phyloP scores from a whole-genome alignment of 371 early-diverging fungal genomes.

The Mortierella sp. region DNA sequence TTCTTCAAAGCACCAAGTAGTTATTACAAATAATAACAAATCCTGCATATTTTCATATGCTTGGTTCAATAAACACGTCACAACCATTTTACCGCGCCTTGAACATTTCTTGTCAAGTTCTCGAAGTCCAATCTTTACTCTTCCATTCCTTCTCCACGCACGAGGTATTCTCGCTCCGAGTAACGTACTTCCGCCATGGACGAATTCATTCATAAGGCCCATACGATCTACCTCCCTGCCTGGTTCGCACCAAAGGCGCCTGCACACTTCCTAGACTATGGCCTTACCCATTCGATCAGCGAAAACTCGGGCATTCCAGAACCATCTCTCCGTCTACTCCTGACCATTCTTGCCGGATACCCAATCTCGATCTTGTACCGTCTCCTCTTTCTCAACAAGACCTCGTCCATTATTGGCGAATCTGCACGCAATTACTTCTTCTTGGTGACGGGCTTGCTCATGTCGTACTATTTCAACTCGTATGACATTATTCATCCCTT shows the following conservation, averaged over 20 bases:
- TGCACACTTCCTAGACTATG: slow-evolving; percentile 49
- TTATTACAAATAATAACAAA: no score
- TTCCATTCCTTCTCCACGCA: not conserved
- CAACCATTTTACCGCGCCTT: not conserved
- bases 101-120: no score
- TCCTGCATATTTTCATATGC: no score
- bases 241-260: slow-evolving; percentile 45
- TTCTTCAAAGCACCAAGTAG: no score
- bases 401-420: slow-evolving; percentile 52
- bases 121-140: not conserved
- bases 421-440: slow-evolving; percentile 66
- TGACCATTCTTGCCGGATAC: slow-evolving; percentile 67
- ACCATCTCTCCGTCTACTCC: slow-evolving; percentile 65
- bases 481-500: slow-evolving; percentile 70
- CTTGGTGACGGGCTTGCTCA: slow-evolving; percentile 62
- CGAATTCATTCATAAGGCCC: slow-evolving; percentile 29
- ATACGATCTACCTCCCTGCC: slow-evolving; percentile 35
- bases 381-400: slow-evolving; percentile 46
- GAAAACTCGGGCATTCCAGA: slow-evolving; percentile 69
- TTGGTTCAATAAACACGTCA: not conserved
- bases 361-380: slow-evolving; percentile 65
- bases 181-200: slow-evolving; percentile 21
- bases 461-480: slow-evolving; percentile 73
- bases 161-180: not conserved
- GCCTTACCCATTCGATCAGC: slow-evolving; percentile 45